Conservation (phyloP, 306 rosid genomes). For the Alnus rubra region DNA sequence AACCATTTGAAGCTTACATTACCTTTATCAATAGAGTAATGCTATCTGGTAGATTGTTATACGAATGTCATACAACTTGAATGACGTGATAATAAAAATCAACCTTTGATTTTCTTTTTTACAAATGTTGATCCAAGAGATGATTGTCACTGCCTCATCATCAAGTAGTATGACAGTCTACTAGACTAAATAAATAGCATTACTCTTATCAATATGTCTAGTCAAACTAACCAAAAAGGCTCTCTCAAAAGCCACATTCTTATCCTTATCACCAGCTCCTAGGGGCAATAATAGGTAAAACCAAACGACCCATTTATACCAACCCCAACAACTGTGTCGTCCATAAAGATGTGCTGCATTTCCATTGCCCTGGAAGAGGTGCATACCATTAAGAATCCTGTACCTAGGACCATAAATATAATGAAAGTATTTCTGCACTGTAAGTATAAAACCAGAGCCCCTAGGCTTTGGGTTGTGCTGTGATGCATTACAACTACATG, state of each 20-base stretch:
- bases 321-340: background rate
- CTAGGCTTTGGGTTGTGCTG: too few species aligned
- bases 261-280: background rate
- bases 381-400: background rate
- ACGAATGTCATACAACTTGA: too few species aligned
- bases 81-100: too few species aligned
- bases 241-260: background rate
- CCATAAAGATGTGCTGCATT: background rate
- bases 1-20: too few species aligned
- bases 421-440: background rate
- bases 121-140: too few species aligned
- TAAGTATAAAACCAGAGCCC: too few species aligned
- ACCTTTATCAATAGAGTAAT: too few species aligned
- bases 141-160: too few species aligned
- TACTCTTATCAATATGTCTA: background rate
- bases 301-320: background rate
- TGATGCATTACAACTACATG: background rate
- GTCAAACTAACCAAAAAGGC: background rate
- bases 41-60: too few species aligned
- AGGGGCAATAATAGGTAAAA: background rate
- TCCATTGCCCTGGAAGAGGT: background rate
- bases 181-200: background rate
- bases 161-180: too few species aligned
- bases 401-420: background rate
- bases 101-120: too few species aligned